Base-by-base conservation (phyloP, 306 rosid species). In the Trichosanthes cucumerina region DNA sequence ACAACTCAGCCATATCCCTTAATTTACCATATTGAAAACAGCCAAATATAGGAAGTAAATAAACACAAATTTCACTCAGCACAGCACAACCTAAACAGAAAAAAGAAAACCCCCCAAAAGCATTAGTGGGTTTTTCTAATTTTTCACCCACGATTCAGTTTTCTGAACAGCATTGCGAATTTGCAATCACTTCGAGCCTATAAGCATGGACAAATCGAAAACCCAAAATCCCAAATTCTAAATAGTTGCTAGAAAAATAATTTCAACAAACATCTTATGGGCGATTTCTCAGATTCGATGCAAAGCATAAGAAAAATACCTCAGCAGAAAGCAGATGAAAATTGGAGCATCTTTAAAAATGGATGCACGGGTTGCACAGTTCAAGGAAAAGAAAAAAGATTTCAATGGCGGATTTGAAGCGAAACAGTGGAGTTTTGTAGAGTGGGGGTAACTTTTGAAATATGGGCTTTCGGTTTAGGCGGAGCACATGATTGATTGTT, bases 1-100 rank as follows among this genome's bases (percentile, higher is more conserved):
- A 74, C 63, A 74, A 52, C 62, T 74, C 78, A 50, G 10, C 43
- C 77, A 66, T 31, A 80, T 75, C 84, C 84, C 43, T 49, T 52
- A 31, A 52, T 74, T 49, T 74, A 73, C 78, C 62, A 72, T 4
- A 50, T 14, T 53, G 44, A 73, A 73, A 74, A 47, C 63, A 26
- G 63, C 19, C 41, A 31, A 54, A 74, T 19, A 49, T 31, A 31
- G 63, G 12, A 33, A 18, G 78, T 74, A 74, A 73, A 73, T 49
- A 73, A 71, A 49, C 77, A 49, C 60, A 49, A 49, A 50, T 7
- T 74, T 74, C 62, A 74, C 46, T 31, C 39, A 3, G 9, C 44
- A 14, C 7, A 11, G 8, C 44, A 14, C 59, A 28, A 47, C 41
- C 78, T 52, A 74, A 52, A 47, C 59, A 52, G n/a, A 47, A 24